Evolutionary conservation across 2,329 filamentous ascomycete genomes (phyloP).

Genomic region (Arachnopeziza araneosa): DNA sequence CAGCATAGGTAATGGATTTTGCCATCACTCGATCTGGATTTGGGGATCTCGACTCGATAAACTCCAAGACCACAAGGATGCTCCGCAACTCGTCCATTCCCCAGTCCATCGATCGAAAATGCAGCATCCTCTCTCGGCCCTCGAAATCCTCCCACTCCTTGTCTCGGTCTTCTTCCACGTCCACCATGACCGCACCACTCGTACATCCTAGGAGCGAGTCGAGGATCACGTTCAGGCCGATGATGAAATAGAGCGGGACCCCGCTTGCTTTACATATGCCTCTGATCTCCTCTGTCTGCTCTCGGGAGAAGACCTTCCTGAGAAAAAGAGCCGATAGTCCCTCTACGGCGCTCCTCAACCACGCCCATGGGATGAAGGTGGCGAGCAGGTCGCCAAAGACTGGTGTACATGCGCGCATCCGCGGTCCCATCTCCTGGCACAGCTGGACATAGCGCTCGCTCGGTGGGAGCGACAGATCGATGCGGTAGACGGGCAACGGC

Average conservation of each 20-base stretch:
- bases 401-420: constrained; percentile 38
- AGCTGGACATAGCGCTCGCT: constrained; percentile 45
- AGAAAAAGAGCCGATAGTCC: constrained; percentile 42
- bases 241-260: constrained; percentile 52
- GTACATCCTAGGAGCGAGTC: constrained; percentile 63
- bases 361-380: constrained; percentile 17
- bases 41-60: constrained; percentile 27
- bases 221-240: constrained; percentile 57
- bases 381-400: constrained; percentile 47
- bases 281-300: constrained; percentile 56
- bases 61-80: constrained; percentile 36
- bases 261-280: constrained; percentile 48
- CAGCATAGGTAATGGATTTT: constrained; percentile 44
- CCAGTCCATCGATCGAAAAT: constrained; percentile 49
- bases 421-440: constrained; percentile 38
- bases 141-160: constrained; percentile 7
- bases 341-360: constrained; percentile 26
- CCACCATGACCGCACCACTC: constrained; percentile 42
- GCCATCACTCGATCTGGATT: constrained; percentile 37
- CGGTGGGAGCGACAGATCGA: constrained; percentile 50
- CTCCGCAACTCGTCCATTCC: constrained; percentile 38
- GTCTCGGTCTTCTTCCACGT: constrained; percentile 11
- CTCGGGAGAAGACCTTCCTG: constrained; percentile 43
- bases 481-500: constrained; percentile 37
- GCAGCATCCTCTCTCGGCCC: constrained; percentile 39